Evolutionary conservation across 2,329 filamentous ascomycete genomes (phyloP), one percentile per base, ranked within the genome.

Genomic region (Aspergillus aculeatinus): DNA sequence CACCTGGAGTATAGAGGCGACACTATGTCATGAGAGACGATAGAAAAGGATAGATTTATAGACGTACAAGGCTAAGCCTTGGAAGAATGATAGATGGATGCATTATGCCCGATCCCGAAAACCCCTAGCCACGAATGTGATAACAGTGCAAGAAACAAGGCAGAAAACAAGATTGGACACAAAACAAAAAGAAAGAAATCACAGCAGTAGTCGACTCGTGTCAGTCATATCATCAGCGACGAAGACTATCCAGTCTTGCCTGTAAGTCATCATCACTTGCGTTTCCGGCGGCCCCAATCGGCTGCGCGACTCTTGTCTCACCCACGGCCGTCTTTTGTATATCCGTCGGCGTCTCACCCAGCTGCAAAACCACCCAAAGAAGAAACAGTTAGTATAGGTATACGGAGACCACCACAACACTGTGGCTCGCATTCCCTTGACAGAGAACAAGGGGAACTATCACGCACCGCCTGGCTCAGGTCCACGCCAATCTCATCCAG

Each of bases 401-500:
- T 49, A 16, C 25, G 25, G 11, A 23, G 16, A 57, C 29, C 42
- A 23, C 19, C 14, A 44, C 14, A 12, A 35, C 7, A 35, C n/a
- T n/a, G n/a, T n/a, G n/a, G n/a, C n/a, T n/a, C n/a, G n/a, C n/a
- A n/a, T n/a, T n/a, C n/a, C n/a, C n/a, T n/a, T n/a, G n/a, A n/a
- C n/a, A n/a, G n/a, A n/a, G n/a, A n/a, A n/a, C n/a, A n/a, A n/a
- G n/a, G n/a, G n/a, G 25, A 39, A 23, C 51, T 47, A 65, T 57
- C 47, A 83, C 91, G 79, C 83, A 98, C 94, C 68, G 91, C 84
- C 78, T 95, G 90, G 68, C 89, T 92, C 60, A 98, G 83, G 72
- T 99, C 94, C 31, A 99, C 88, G 56, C 95, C 95, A 74, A 99
- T 96, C 79, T 98, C 95, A 73, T 98, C 95, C 70, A 99, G 78